Evolutionary conservation across 2,329 filamentous ascomycete species (phyloP).

Genomic region (Diplodia mutila): DNA sequence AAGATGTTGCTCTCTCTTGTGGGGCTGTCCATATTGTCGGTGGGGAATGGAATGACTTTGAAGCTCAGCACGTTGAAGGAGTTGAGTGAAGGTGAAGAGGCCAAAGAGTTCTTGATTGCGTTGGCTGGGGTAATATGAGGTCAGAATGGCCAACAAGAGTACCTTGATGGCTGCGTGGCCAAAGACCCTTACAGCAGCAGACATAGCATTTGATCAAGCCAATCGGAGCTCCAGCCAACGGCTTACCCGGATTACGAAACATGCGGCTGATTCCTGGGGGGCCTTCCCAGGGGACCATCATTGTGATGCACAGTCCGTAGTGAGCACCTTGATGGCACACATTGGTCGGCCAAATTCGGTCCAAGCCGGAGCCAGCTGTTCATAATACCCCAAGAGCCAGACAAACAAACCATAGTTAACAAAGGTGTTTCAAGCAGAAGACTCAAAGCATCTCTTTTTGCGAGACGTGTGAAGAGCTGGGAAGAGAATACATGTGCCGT

Average conservation of each 20-base stretch:
- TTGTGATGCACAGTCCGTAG: not conserved
- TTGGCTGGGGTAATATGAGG: not conserved
- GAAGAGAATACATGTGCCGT: not conserved
- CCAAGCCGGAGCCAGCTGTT: not conserved
- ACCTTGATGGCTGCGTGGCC: conserved; percentile 12
- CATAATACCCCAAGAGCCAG: not conserved
- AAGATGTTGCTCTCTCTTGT: conserved; percentile 23
- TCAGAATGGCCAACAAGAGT: not conserved
- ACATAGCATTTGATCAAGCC: not conserved
- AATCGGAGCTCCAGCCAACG: not conserved
- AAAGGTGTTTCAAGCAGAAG: not conserved
- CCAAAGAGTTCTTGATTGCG: not conserved
- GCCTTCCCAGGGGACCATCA: not conserved
- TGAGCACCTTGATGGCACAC: conserved; percentile 9
- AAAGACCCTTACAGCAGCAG: not conserved
- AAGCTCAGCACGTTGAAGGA: not conserved
- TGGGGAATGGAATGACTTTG: not conserved
- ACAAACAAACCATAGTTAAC: not conserved
- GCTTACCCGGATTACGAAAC: too few relatives aligned
- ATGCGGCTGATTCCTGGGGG: not conserved
- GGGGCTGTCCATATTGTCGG: conserved; percentile 8
- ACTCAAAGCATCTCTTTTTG: not conserved
- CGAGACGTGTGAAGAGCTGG: not conserved
- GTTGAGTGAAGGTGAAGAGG: not conserved
- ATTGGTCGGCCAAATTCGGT: not conserved